Percentiles rank a stretch among this genome's conserved stretches.
phyloP scores from a whole-genome alignment of 2,329 filamentous ascomycete genomes.

The Alternaria rosae region DNA sequence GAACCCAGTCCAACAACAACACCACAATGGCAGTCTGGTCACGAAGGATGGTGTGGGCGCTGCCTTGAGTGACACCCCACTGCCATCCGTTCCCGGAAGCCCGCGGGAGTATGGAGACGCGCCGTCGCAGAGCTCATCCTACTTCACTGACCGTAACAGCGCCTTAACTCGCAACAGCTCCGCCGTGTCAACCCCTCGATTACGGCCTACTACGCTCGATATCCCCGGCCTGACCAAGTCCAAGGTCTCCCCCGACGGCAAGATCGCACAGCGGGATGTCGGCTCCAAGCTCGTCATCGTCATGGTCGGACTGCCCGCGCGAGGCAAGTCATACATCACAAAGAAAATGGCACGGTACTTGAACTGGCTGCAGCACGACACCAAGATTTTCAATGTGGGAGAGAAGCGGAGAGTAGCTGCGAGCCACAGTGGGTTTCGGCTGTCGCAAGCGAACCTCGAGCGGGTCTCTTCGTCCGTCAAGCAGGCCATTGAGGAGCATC shows the following conservation, averaged over 20 bases:
- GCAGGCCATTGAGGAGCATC: slow-evolving; percentile 35
- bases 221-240: slow-evolving; percentile 97
- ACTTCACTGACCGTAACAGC: slow-evolving; percentile 53
- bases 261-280: slow-evolving; percentile 91
- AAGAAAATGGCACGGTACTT: slow-evolving; percentile 96
- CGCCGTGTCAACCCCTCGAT: slow-evolving; percentile 76
- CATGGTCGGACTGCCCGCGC: slow-evolving; percentile 95
- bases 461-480: slow-evolving; percentile 33
- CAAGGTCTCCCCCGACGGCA: slow-evolving; percentile 92
- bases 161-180: slow-evolving; percentile 76
- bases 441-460: slow-evolving; percentile 44
- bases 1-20: slow-evolving; percentile 18
- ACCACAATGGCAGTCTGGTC: slow-evolving; percentile 24
- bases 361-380: slow-evolving; percentile 97
- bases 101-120: slow-evolving; percentile 64
- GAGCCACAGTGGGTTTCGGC: slow-evolving; percentile 59
- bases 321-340: slow-evolving; percentile 98
- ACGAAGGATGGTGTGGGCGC: slow-evolving; percentile 57
- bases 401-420: slow-evolving; percentile 85
- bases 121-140: slow-evolving; percentile 14
- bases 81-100: slow-evolving; percentile 68
- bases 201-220: slow-evolving; percentile 93
- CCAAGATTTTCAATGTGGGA: slow-evolving; percentile 95
- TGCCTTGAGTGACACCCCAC: slow-evolving; percentile 69
- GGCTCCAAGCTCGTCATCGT: slow-evolving; percentile 96